Percentiles rank a stretch among this genome's conserved stretches.
Conservation (phyloP, 164 flowering plant genomes). For the Tetrastigma voinierianum region DNA sequence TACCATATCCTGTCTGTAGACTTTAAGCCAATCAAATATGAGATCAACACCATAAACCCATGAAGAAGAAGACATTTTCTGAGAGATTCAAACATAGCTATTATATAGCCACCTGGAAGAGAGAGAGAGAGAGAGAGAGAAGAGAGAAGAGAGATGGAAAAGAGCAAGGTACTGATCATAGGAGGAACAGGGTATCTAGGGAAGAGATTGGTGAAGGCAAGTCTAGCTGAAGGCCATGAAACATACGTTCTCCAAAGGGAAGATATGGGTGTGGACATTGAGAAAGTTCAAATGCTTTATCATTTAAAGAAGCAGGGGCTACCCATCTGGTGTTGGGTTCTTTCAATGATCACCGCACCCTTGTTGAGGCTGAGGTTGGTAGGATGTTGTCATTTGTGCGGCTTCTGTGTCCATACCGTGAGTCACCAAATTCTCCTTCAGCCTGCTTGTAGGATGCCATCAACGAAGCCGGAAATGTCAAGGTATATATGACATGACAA, state of each 20-base stretch:
- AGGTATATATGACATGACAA: conserved; percentile 37
- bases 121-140: no score
- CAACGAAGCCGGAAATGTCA: conserved; percentile 67
- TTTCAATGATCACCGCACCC: conserved; percentile 53
- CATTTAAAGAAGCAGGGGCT: conserved; percentile 59
- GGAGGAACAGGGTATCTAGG: conserved; percentile 79
- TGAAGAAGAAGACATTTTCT: no score
- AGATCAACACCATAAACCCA: no score
- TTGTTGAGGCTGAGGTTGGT: conserved; percentile 66
- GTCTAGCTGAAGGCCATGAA: conserved; percentile 46
- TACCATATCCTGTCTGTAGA: no score
- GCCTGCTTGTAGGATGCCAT: conserved; percentile 69
- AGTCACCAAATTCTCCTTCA: conserved; percentile 60
- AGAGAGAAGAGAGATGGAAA: conserved; percentile 27
- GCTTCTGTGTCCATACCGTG: conserved; percentile 58
- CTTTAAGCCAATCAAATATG: no score
- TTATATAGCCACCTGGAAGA: no score
- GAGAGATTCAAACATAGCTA: no score
- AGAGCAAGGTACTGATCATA: conserved; percentile 55
- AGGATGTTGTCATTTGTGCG: conserved; percentile 64
- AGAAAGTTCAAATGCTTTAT: conserved; percentile 48
- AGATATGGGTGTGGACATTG: conserved; percentile 65
- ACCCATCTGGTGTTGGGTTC: conserved; percentile 48
- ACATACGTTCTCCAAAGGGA: conserved; percentile 54
- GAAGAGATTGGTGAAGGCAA: conserved; percentile 61